These are phyloP conservation scores for Zangia roseola DNA, from an alignment of 768 basidiomycete genomes.

Conservation along the genomic window DNA sequence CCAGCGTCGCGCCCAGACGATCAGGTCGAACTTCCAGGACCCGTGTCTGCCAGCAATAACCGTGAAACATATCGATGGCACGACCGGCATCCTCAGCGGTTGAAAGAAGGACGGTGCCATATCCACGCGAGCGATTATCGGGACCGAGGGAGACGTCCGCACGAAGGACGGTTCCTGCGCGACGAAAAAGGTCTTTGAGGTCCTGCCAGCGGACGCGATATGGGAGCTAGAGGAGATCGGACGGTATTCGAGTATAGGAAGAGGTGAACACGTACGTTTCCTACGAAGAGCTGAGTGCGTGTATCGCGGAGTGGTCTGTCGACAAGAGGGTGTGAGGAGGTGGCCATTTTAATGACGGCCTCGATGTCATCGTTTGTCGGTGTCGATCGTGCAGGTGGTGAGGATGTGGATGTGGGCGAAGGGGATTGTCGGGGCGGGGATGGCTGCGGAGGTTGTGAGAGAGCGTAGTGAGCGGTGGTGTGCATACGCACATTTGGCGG, in stretches of 20 bases:
- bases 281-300: slow-evolving; percentile 92
- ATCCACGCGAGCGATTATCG: slow-evolving; percentile 89
- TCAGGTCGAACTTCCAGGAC: slow-evolving; percentile 91
- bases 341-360: slow-evolving; percentile 89
- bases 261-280: slow-evolving; percentile 65
- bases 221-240: slow-evolving; percentile 64
- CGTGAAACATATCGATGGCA: slow-evolving; percentile 95
- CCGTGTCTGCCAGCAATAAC: slow-evolving; percentile 95
- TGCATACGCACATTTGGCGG: slow-evolving; percentile 6
- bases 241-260: neutral
- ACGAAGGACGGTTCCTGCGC: slow-evolving; percentile 85
- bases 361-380: slow-evolving; percentile 87
- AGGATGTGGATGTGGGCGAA: slow-evolving; percentile 6
- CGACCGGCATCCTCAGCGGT: slow-evolving; percentile 92
- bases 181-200: slow-evolving; percentile 95
- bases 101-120: slow-evolving; percentile 93
- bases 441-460: slow-evolving; percentile 8
- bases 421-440: neutral
- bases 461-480: neutral
- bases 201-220: slow-evolving; percentile 99
- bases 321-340: slow-evolving; percentile 55
- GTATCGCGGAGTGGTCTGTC: slow-evolving; percentile 73
- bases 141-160: slow-evolving; percentile 79
- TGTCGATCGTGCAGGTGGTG: slow-evolving; percentile 14
- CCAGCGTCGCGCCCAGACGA: slow-evolving; percentile 47